Evolutionary conservation across 257 asterid species (phyloP).

Genomic region (Petunia axillaris): DNA sequence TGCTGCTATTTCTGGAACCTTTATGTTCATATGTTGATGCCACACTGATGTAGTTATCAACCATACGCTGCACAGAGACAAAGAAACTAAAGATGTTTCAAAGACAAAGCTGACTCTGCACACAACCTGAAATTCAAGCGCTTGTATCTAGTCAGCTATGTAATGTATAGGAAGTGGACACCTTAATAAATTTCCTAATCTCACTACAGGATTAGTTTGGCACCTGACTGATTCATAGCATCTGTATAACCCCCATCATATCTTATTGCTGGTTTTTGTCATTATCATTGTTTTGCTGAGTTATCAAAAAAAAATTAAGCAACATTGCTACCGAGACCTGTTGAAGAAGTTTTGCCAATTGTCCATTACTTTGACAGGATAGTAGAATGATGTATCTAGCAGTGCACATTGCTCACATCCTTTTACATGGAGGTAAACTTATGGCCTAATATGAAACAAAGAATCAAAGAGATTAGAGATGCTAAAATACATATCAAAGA

Average conservation of each 20-base stretch:
- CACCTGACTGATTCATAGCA: background rate
- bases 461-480: background rate
- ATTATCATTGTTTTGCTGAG: background rate
- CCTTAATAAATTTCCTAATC: background rate
- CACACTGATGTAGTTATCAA: constrained; percentile 2
- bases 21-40: background rate
- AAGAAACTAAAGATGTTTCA: background rate
- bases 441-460: background rate
- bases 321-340: background rate
- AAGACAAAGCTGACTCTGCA: constrained; percentile 5
- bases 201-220: background rate
- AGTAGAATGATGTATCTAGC: background rate
- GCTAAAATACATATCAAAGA: background rate
- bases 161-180: background rate
- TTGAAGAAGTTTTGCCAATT: background rate
- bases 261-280: background rate
- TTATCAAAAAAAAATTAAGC: background rate
- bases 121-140: constrained; percentile 10
- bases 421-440: background rate
- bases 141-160: background rate
- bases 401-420: background rate
- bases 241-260: background rate
- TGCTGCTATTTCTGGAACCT: background rate
- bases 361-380: background rate
- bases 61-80: background rate